Evolutionary conservation across 2,329 filamentous ascomycete species (phyloP), one percentile per base, ranked within the genome.

Genomic region (Stylonectria norvegica): DNA sequence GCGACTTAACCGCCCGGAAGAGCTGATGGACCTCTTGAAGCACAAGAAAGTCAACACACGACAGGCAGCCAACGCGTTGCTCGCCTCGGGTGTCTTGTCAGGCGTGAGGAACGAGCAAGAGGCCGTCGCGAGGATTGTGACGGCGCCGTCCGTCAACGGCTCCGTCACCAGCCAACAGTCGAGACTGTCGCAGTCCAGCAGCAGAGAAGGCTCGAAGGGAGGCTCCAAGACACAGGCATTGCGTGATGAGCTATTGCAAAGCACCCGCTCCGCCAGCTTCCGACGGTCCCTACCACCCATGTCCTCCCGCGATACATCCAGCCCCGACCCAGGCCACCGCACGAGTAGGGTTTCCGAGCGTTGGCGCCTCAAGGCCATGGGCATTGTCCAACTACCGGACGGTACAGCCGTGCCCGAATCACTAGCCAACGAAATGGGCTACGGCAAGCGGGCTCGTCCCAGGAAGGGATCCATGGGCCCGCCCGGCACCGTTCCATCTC

Each of bases 401-500:
- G 69, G 75, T n/a, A 68, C 72, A 34, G 75, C 72, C 45, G 51
- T 77, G 3, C 75, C 75, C 5, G 75, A 79, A 46, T 65, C 66
- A 3, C 62, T 79, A 28, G 72, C 71, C 10, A 52, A 67, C 23
- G 68, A 74, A 18, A 67, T 73, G 50, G 55, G 68, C 28, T 59
- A 63, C 38, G 63, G 67, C 32, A 66, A 66, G 18, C 69, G 65
- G 45, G 62, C 63, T 5, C 67, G 64, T 38, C 52, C 60, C 1
- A 64, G 64, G 3, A 45, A 67, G 2, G 65, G 69, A 7, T 47
- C 40, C 6, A 56, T 57, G 55, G 50, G 47, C 1, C 52, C 48
- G n/a, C 52, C 52, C 8, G 36, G 38, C 10, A 49, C 27, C 28
- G 33, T 42, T 4, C 37, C 42, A 5, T 8, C 30, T 14, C 53